Base-by-base conservation (phyloP, 176 grass and related monocot genomes). In the Puya raimondii region DNA sequence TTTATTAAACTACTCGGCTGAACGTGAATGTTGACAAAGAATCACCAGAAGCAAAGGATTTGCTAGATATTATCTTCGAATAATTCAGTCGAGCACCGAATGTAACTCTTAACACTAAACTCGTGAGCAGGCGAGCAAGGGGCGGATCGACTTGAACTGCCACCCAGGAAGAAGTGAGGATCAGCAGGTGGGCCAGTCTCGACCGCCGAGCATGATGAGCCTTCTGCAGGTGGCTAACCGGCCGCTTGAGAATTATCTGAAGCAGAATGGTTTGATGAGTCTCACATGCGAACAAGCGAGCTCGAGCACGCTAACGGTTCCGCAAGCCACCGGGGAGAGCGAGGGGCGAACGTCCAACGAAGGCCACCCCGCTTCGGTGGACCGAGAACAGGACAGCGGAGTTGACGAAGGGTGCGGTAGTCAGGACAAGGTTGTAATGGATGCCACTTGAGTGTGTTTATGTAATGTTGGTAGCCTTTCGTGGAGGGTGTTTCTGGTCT, bases 121-220 rank as follows among this genome's bases (percentile, higher is more conserved):
- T 42, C 7, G 33, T 42, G 33, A 42, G 6, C 33, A 42, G 33
- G 12, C 21, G 23, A 91, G 50, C 78, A 87, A 92, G 87, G 75
- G 74, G 10, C 84, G 79, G 20, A 90, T 99, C 56, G 90, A 99
- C 85, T 91, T 99, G 66, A 99, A 99, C 64, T 88, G 81, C 78
- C 81, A 91, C 27, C 94, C 90, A 0, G 29, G 2, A 27, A 49
- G 72, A 0, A 77, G 66, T 1, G 85, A 80, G 16, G 85, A 90
- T 49, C 85, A 51, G 11, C 82, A 67, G 0, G 10, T 69, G 0
- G 66, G 29, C 1, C 87, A 75, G 66, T 66, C 79, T 13, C 53
- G 70, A 66, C 50, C 18, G 78, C 50, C 18, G 78, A 93, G 87
- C 82, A 91, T 99, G 90, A 71, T 93, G 84, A 81, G 74, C 66